Evolutionary conservation across 441 rosid species (phyloP).

Genomic region (Gossypium aridum): DNA sequence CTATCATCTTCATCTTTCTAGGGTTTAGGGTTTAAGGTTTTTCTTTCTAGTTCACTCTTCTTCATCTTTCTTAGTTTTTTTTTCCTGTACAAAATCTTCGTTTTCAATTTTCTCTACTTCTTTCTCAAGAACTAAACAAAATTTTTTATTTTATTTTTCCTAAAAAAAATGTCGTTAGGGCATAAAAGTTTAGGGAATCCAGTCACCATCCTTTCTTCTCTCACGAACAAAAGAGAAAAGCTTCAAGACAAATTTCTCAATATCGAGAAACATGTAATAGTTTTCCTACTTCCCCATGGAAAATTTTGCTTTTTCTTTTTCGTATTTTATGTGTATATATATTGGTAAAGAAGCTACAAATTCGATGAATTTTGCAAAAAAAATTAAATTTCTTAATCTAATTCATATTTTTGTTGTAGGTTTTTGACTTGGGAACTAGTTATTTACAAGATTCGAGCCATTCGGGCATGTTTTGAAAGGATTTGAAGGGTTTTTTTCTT

Average conservation of each 20-base stretch:
- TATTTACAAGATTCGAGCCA: slow-evolving; percentile 36
- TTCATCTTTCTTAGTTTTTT: too few relatives aligned
- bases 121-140: slow-evolving; percentile 1
- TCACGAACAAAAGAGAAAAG: slow-evolving; percentile 21
- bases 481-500: slow-evolving; percentile 38
- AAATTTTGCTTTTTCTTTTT: not conserved
- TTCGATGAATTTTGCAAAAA: not conserved
- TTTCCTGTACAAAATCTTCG: not conserved
- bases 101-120: not conserved
- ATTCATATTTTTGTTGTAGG: slow-evolving; percentile 15
- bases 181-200: slow-evolving; percentile 18
- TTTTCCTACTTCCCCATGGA: not conserved
- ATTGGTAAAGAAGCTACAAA: not conserved
- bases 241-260: slow-evolving; percentile 26
- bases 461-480: slow-evolving; percentile 34
- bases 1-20: too few relatives aligned
- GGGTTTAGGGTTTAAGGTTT: too few relatives aligned
- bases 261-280: slow-evolving; percentile 25
- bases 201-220: slow-evolving; percentile 17
- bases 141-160: not conserved
- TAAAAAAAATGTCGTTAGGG: slow-evolving; percentile 13
- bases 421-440: slow-evolving; percentile 37
- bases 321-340: not conserved
- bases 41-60: too few relatives aligned
- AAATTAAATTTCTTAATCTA: not conserved